phyloP scores from a whole-genome alignment of 768 basidiomycete genomes.

The Kwoniella pini region DNA sequence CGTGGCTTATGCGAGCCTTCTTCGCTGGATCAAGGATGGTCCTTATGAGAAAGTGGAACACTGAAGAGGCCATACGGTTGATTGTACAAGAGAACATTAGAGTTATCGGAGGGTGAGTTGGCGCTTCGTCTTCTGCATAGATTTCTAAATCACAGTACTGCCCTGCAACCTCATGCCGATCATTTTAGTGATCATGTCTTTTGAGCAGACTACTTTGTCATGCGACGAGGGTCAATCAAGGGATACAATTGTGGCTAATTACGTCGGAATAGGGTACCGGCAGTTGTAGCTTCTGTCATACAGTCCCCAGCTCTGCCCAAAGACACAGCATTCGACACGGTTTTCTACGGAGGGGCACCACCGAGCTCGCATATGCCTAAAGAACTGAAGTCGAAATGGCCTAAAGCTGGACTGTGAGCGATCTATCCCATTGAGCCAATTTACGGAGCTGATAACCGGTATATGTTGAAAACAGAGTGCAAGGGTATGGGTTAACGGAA shows the following conservation, averaged over 20 bases:
- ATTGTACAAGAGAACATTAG: conserved; percentile 38
- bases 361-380: conserved; percentile 39
- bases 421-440: background rate
- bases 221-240: too few species aligned
- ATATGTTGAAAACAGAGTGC: conserved; percentile 31
- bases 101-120: conserved; percentile 45
- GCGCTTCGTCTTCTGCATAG: background rate
- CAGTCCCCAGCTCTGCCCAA: conserved; percentile 31
- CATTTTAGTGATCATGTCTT: too few species aligned
- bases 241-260: too few species aligned
- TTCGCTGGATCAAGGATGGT: conserved; percentile 46
- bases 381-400: conserved; percentile 44
- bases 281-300: conserved; percentile 40
- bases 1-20: conserved; percentile 47
- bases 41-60: conserved; percentile 40
- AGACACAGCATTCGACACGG: conserved; percentile 34
- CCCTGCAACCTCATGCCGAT: too few species aligned
- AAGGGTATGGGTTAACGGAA: conserved; percentile 50
- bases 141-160: background rate
- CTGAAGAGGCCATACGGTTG: conserved; percentile 32
- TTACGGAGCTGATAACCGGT: background rate
- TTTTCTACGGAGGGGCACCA: conserved; percentile 50
- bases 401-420: conserved; percentile 46
- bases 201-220: too few species aligned
- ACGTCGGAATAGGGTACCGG: conserved; percentile 30